Percentiles rank a stretch among this genome's conserved stretches.
Evolutionary conservation across 306 rosid genomes (phyloP).

Genomic region (Cucurbita argyrosperma): DNA sequence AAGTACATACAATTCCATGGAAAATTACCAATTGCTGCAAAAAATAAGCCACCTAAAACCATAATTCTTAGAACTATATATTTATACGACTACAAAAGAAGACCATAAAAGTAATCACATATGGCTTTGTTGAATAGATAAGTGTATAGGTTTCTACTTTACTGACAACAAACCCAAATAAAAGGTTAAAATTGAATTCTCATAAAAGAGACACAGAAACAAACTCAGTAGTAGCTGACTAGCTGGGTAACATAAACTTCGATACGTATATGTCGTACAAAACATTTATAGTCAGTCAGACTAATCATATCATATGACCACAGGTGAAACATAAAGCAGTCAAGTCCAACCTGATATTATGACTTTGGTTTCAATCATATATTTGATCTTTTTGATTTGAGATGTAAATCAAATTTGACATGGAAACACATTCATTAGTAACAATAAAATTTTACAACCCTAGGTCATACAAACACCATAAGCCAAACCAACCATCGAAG

Average conservation of each 20-base stretch:
- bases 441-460: background rate
- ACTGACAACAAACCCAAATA: background rate
- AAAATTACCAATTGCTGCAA: conserved; percentile 80
- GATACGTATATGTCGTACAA: background rate
- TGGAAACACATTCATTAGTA: background rate
- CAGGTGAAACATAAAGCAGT: background rate
- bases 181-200: background rate
- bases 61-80: background rate
- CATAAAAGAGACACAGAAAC: background rate
- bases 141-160: background rate
- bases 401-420: background rate
- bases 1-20: conserved; percentile 72
- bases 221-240: background rate
- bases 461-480: background rate
- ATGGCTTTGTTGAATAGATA: background rate
- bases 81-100: background rate
- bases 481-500: background rate
- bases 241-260: background rate
- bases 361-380: background rate
- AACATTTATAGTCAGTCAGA: background rate
- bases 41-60: conserved; percentile 9
- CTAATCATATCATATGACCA: background rate
- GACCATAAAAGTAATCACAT: background rate
- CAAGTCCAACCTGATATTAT: background rate
- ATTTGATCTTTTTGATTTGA: background rate